Percentiles rank a stretch among this genome's conserved stretches.
These are phyloP conservation scores for Thymus quinquecostatus DNA, from an alignment of 257 asterid genomes.

Conservation along the genomic window DNA sequence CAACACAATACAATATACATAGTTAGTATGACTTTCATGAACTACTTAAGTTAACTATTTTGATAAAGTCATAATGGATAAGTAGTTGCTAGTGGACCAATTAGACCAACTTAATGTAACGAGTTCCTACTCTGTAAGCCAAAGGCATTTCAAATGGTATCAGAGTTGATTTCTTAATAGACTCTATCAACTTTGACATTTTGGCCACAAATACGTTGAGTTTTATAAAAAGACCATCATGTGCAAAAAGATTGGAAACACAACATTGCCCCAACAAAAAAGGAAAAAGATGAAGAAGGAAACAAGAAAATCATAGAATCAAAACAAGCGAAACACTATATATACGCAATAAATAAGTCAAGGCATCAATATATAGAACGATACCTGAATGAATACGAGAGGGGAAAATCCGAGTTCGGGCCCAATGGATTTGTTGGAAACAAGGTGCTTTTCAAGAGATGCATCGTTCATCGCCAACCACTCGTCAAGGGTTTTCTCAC, in stretches of 20 bases:
- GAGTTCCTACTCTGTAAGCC: too few species aligned
- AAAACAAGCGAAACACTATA: not conserved
- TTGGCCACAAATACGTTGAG: not conserved
- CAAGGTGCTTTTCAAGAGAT: slow-evolving; percentile 47
- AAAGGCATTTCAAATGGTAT: too few species aligned
- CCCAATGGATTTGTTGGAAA: slow-evolving; percentile 50
- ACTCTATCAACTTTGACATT: not conserved
- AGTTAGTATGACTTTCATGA: too few species aligned
- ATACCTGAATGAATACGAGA: slow-evolving; percentile 64
- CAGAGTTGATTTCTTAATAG: too few species aligned
- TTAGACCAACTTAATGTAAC: too few species aligned
- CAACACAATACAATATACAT: too few species aligned
- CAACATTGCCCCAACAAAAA: not conserved
- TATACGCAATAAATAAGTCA: not conserved
- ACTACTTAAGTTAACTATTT: too few species aligned
- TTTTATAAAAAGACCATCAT: not conserved
- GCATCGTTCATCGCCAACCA: slow-evolving; percentile 63
- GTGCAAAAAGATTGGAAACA: not conserved
- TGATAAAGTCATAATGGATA: too few species aligned
- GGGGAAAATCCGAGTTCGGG: slow-evolving; percentile 88
- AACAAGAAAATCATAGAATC: not conserved
- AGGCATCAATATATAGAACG: too few species aligned
- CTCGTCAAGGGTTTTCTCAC: slow-evolving; percentile 62
- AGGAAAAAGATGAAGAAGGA: too few species aligned
- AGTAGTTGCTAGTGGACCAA: too few species aligned